A percentile compares a stretch with the other conserved stretches of the same genome.
These are phyloP conservation scores for Limonomyces culmigenus DNA, from an alignment of 1,284 basidiomycete species.

Conservation along the genomic window DNA sequence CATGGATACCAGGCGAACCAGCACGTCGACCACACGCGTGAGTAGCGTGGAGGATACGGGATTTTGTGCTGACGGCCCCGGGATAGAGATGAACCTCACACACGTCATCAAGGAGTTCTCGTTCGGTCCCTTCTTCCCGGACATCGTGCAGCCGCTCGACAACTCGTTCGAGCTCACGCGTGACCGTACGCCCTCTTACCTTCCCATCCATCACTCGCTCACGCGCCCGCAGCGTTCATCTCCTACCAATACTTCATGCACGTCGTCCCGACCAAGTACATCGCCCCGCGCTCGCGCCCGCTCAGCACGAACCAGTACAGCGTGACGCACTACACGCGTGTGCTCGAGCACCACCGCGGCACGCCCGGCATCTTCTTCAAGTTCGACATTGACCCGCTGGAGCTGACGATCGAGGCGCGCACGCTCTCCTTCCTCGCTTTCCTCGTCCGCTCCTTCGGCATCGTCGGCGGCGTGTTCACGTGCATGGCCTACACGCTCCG, in stretches of 20 bases:
- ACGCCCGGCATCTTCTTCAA: conserved; percentile 95
- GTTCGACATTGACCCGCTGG: conserved; percentile 87
- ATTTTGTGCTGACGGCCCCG: neutral
- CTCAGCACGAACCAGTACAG: conserved; percentile 88
- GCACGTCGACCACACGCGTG: conserved; percentile 76
- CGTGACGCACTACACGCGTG: conserved; percentile 82
- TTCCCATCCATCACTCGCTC: neutral
- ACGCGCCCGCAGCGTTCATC: conserved; percentile 48
- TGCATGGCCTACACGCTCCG: conserved; percentile 65
- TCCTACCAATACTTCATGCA: conserved; percentile 95
- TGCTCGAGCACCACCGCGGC: conserved; percentile 60
- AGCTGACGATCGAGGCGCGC: conserved; percentile 72
- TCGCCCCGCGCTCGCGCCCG: conserved; percentile 43
- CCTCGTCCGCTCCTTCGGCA: conserved; percentile 63
- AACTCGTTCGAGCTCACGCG: conserved; percentile 73
- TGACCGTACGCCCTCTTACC: conserved; percentile 43
- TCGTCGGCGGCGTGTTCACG: conserved; percentile 70
- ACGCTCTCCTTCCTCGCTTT: conserved; percentile 73
- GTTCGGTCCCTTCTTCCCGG: conserved; percentile 92
- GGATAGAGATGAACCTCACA: conserved; percentile 87
- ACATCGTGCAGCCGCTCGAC: conserved; percentile 89
- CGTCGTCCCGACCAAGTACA: conserved; percentile 89
- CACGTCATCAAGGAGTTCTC: conserved; percentile 96
- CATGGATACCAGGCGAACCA: conserved; percentile 82
- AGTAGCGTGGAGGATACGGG: conserved; percentile 13